Conservation (phyloP, 305 asterid species). For the Solanum aculeatissimum region DNA sequence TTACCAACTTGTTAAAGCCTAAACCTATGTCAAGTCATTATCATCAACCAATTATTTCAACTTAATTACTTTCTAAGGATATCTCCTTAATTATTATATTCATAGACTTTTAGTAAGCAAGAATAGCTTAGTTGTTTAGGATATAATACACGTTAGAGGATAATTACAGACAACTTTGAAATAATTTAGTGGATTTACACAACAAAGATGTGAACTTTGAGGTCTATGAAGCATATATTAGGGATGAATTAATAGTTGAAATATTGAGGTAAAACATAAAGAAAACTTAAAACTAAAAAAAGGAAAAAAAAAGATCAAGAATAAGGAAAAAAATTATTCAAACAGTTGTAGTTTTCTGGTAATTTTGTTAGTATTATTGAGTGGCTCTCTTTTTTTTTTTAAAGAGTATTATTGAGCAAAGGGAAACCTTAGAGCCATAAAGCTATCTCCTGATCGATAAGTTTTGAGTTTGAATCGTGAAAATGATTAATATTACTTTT, state of each 20-base stretch:
- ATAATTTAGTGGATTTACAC: neutral
- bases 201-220: neutral
- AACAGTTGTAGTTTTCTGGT: neutral
- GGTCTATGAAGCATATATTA: neutral
- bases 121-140: neutral
- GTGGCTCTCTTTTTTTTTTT: neutral
- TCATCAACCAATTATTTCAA: neutral
- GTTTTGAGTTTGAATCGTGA: neutral
- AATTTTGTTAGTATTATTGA: neutral
- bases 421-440: neutral
- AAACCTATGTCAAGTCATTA: neutral
- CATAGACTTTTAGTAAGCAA: neutral
- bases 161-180: neutral
- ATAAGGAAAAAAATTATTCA: neutral
- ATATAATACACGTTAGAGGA: neutral
- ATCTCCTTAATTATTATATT: neutral
- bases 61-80: neutral
- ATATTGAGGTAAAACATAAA: neutral
- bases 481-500: rapidly evolving
- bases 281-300: neutral
- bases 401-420: neutral
- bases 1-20: neutral
- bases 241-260: neutral
- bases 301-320: neutral
- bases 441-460: neutral